Conservation (phyloP, 1,284 basidiomycete genomes). For the Pseudomicrostroma phylloplanum region DNA sequence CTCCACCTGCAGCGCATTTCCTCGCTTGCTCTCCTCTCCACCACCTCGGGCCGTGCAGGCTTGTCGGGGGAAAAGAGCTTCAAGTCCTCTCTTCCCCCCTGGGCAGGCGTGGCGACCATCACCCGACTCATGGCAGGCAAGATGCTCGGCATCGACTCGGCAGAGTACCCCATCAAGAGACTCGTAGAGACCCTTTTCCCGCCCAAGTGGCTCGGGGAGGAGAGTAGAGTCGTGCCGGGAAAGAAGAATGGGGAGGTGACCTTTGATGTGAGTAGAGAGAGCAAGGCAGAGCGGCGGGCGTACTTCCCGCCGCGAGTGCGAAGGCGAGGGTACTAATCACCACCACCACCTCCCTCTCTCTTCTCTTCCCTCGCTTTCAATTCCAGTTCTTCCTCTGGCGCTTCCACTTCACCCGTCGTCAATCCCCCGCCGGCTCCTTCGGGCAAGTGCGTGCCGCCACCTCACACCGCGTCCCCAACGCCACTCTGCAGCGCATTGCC, state of each 20-base stretch:
- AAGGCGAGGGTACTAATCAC: background rate
- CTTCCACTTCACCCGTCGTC: constrained; percentile 59
- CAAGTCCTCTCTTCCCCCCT: constrained; percentile 16
- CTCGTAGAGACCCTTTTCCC: constrained; percentile 62
- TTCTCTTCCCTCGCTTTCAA: too few species aligned
- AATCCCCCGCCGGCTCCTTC: constrained; percentile 61
- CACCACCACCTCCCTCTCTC: background rate
- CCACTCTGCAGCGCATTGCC: constrained; percentile 60
- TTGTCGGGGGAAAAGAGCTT: constrained; percentile 3
- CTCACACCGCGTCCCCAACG: constrained; percentile 63
- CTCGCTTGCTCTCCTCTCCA: constrained; percentile 37
- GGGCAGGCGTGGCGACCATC: constrained; percentile 50
- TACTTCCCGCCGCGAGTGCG: too few species aligned
- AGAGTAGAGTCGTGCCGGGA: background rate
- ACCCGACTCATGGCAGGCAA: constrained; percentile 50
- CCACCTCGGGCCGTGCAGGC: constrained; percentile 28
- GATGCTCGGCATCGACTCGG: constrained; percentile 56
- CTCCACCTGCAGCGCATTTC: constrained; percentile 18
- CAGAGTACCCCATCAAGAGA: constrained; percentile 58
- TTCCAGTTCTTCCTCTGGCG: constrained; percentile 59
- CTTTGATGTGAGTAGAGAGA: too few species aligned
- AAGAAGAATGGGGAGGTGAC: too few species aligned
- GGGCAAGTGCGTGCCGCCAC: constrained; percentile 70
- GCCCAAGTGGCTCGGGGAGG: constrained; percentile 58
- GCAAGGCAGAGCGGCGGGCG: too few species aligned